Base-by-base conservation (phyloP, 2,329 filamentous ascomycete species). In the Simplicillium aogashimaense region DNA sequence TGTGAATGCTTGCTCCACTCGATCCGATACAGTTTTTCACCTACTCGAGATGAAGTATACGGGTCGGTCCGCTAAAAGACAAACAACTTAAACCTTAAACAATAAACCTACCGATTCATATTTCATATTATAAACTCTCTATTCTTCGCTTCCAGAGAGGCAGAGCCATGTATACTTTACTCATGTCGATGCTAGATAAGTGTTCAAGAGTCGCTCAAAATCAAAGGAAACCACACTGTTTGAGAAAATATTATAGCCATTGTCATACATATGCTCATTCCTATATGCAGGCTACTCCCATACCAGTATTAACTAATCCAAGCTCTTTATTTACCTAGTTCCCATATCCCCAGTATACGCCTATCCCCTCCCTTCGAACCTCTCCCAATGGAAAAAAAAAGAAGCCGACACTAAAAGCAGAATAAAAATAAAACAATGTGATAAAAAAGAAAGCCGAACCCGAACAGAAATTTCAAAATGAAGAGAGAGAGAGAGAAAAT, bases 211-310 rank as follows among this genome's bases (percentile, higher is more conserved):
- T 25, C 20, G 9, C 9, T 25, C 20, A 9, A 25, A 25, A 25
- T 25, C 20, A 25, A 25, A 9, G 9, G 20, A 25, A 25, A 25
- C 20, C 20, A 25, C n/a, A 25, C 37, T 36, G 39, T 16, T 35
- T 35, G 33, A 35, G 38, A 35, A 40, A 43, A 38, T 43, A 43
- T 43, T 43, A 43, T 43, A 37, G 39, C 37, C 41, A 37, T 43
- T 35, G 33, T 33, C 31, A 33, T 33, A 16, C 5, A 33, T 33
- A n/a, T 33, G 31, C 31, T 33, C 31, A n/a, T n/a, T 33, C 31
- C 11, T 16, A 33, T 33, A n/a, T 16, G 15, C 6, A 12, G 18
- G 33, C 15, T 5, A 18, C 12, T 35, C 33, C 10, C 13, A 35
- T 12, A 16, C 31, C 33, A 17, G 11, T 18, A 35, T 17, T 35